A percentile compares a stretch with the other conserved stretches of the same genome.
Evolutionary conservation across 176 grass and related monocot species (phyloP).

Genomic region (Avena sativa): DNA sequence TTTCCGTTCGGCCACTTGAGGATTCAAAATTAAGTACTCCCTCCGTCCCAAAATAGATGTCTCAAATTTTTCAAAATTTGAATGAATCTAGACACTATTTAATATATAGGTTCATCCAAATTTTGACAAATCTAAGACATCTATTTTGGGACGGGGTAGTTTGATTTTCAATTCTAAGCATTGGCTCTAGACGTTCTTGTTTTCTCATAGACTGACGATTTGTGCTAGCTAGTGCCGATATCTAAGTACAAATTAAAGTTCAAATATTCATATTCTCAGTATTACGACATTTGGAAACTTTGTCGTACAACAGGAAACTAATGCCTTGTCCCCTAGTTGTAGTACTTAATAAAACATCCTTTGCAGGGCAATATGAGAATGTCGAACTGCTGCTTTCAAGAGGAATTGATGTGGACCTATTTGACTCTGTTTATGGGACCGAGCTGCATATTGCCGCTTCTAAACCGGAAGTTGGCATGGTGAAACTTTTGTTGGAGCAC

Average conservation of each 20-base stretch:
- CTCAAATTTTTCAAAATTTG: too few relatives aligned
- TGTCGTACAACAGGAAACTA: not conserved
- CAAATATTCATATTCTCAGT: not conserved
- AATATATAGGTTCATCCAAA: too few relatives aligned
- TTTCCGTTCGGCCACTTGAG: not conserved
- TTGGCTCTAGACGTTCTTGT: not conserved
- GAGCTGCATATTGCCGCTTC: not conserved
- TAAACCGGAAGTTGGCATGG: not conserved
- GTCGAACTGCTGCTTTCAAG: conserved; percentile 1
- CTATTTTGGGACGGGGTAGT: too few relatives aligned
- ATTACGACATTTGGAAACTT: not conserved
- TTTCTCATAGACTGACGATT: not conserved
- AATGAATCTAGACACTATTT: too few relatives aligned
- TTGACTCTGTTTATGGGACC: not conserved
- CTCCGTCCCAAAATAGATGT: too few relatives aligned
- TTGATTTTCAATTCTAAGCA: not conserved
- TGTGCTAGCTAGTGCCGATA: not conserved
- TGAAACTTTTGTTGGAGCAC: conserved; percentile 4
- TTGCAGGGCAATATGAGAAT: not conserved
- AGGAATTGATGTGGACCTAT: conserved; percentile 6
- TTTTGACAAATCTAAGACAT: too few relatives aligned
- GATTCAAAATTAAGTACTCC: not conserved
- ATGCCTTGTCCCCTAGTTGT: not conserved
- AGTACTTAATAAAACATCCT: not conserved
- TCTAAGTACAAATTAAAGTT: not conserved